Evolutionary conservation across 768 basidiomycete species (phyloP).

Genomic region (Boletus sensibilis): DNA sequence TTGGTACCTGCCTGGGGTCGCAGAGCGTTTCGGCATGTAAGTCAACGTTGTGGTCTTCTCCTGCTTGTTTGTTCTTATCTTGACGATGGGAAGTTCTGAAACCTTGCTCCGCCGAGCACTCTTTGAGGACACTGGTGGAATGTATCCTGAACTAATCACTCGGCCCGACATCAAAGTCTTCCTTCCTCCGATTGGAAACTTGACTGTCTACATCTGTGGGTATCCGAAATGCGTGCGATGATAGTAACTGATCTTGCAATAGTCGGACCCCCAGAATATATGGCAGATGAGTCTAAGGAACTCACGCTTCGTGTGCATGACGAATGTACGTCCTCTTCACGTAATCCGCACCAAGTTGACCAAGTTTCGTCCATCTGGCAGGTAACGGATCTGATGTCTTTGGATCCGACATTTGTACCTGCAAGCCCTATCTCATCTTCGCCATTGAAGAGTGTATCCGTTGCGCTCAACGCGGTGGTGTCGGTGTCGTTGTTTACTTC

Average conservation of each 20-base stretch:
- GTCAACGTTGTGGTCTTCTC: slow-evolving; percentile 26
- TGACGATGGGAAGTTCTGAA: slow-evolving; percentile 58
- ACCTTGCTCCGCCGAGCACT: slow-evolving; percentile 81
- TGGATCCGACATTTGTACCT: slow-evolving; percentile 89
- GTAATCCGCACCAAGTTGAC: background rate
- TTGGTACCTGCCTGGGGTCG: slow-evolving; percentile 93
- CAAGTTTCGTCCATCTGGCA: slow-evolving; percentile 22
- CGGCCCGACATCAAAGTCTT: slow-evolving; percentile 95
- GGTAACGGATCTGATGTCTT: slow-evolving; percentile 96
- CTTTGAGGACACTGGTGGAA: slow-evolving; percentile 95
- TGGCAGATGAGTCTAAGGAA: slow-evolving; percentile 74
- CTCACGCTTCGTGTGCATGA: slow-evolving; percentile 90
- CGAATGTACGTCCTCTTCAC: slow-evolving; percentile 61
- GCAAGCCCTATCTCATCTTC: slow-evolving; percentile 89
- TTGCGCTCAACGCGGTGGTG: slow-evolving; percentile 78
- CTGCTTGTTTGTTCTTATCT: background rate
- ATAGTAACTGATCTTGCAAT: slow-evolving; percentile 1
- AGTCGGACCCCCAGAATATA: slow-evolving; percentile 83
- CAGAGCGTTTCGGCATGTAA: slow-evolving; percentile 90
- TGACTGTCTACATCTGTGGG: slow-evolving; percentile 89
- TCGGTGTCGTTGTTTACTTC: slow-evolving; percentile 93
- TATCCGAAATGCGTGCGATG: slow-evolving; percentile 15
- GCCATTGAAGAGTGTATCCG: slow-evolving; percentile 94
- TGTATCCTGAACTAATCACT: slow-evolving; percentile 95
- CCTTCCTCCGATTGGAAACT: slow-evolving; percentile 88